Evolutionary conservation across 192 early-diverging fungal genomes (phyloP).

Genomic region (Fimicolochytrium jonesii): DNA sequence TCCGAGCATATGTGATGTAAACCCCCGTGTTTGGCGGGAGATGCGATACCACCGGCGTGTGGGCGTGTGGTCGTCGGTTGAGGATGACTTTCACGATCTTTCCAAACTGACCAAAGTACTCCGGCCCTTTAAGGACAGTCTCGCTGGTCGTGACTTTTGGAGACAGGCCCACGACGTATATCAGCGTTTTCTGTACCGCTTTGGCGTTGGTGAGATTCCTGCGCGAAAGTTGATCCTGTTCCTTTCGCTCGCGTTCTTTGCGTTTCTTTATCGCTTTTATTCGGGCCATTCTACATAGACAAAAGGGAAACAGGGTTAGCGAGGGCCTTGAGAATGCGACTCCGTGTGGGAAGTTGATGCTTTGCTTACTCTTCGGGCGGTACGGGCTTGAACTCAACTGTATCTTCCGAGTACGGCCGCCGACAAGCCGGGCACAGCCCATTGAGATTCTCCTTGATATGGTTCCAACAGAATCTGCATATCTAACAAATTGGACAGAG

Average conservation of each 20-base stretch:
- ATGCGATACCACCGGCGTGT: constrained; percentile 49
- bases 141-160: constrained; percentile 84
- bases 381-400: constrained; percentile 80
- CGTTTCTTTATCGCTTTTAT: constrained; percentile 78
- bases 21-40: constrained; percentile 64
- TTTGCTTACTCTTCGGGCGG: constrained; percentile 79
- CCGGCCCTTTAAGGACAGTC: constrained; percentile 71
- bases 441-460: constrained; percentile 91
- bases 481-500: constrained; percentile 80
- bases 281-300: constrained; percentile 42
- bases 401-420: constrained; percentile 84
- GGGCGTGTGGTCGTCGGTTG: constrained; percentile 61
- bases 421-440: constrained; percentile 95
- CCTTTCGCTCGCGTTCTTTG: constrained; percentile 88
- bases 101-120: constrained; percentile 98
- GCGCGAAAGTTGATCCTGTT: constrained; percentile 73
- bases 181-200: constrained; percentile 95
- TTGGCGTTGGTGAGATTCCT: constrained; percentile 84
- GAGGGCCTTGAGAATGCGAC: too few species aligned
- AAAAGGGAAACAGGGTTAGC: neutral
- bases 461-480: constrained; percentile 98
- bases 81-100: constrained; percentile 92
- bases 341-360: constrained; percentile 1
- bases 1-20: constrained; percentile 86
- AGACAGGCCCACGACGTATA: constrained; percentile 94